Evolutionary conservation across 139 green algal genomes (phyloP), one percentile per base, ranked within the genome.

Genomic region (Limnomonas spitsbergensis): DNA sequence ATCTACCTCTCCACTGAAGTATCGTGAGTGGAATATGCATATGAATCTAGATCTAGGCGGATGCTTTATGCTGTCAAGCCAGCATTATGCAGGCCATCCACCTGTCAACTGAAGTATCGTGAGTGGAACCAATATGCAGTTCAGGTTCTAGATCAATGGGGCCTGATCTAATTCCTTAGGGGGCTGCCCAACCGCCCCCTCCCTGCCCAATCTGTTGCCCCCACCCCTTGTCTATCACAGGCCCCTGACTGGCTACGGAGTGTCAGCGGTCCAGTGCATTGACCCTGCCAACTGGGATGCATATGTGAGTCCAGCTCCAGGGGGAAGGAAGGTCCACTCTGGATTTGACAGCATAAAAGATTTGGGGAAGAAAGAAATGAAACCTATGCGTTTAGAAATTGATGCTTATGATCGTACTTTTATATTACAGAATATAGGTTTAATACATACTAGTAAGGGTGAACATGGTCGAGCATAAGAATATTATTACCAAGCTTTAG

Each of bases 211-310:
- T 61, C 20, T 61, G 20, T 20, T 61, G 20, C 47, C 20, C 47
- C 20, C 14, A n/a, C n/a, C n/a, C n/a, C n/a, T n/a, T n/a, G n/a
- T n/a, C n/a, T n/a, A n/a, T n/a, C 47, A 20, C 20, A 61, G 47
- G 47, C 47, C 47, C 14, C 47, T 61, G 14, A 14, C 20, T 61
- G 47, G 47, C 14, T 14, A 36, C 6, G 76, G 68, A 38, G 1
- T 71, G 1, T 79, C 71, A 9, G 78, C 70, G 36, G 47, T 37
- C 37, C 83, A 88, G 73, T 84, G 80, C 74, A 84, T 83, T 66
- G 77, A 83, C 66, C 77, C 83, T 47, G 83, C 83, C 72, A 88
- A 88, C 77, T 88, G 77, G 42, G 79, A 88, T 72, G 53, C 29
- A 36, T 83, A 53, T 26, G 47, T 61, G 47, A 61, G 47, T 61